A percentile compares a stretch with the other conserved stretches of the same genome.
phyloP scores from a whole-genome alignment of 768 basidiomycete species.

The Boletus tomentosulus region DNA sequence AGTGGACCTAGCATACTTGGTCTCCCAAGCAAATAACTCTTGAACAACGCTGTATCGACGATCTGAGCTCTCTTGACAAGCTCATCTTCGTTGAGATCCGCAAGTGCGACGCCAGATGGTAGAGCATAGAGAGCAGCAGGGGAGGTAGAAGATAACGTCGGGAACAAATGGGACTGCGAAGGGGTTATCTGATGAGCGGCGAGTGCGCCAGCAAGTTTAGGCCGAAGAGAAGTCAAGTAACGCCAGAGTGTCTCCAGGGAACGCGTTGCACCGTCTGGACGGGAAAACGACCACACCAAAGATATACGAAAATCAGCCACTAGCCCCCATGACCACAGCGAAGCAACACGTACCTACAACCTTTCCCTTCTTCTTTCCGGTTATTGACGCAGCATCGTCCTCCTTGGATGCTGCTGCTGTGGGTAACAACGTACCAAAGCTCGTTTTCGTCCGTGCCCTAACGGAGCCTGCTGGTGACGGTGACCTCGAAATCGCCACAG shows the following conservation, averaged over 20 bases:
- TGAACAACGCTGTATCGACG: slow-evolving; percentile 93
- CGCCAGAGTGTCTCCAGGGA: slow-evolving; percentile 86
- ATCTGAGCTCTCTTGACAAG: slow-evolving; percentile 88
- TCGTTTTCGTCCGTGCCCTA: slow-evolving; percentile 49
- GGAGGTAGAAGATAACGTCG: slow-evolving; percentile 68
- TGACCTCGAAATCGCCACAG: slow-evolving; percentile 23
- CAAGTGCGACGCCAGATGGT: slow-evolving; percentile 65
- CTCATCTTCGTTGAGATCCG: slow-evolving; percentile 74
- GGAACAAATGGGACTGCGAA: slow-evolving; percentile 61
- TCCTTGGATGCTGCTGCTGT: slow-evolving; percentile 43
- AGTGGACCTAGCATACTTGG: slow-evolving; percentile 74
- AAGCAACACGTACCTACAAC: slow-evolving; percentile 33
- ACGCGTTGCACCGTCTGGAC: slow-evolving; percentile 54
- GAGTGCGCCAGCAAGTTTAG: slow-evolving; percentile 78
- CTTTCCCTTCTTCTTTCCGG: slow-evolving; percentile 32
- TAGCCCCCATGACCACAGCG: not conserved
- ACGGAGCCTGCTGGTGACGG: slow-evolving; percentile 39
- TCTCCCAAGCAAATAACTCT: slow-evolving; percentile 79
- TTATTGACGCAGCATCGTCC: slow-evolving; percentile 58
- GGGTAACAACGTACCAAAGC: slow-evolving; percentile 46
- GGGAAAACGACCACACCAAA: not conserved
- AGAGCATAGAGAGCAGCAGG: slow-evolving; percentile 72
- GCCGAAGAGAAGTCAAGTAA: slow-evolving; percentile 86
- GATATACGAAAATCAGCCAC: not conserved
- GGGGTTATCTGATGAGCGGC: slow-evolving; percentile 65